phyloP scores from a whole-genome alignment of 805 yeast species.

The Alloascoidea hylecoeti region DNA sequence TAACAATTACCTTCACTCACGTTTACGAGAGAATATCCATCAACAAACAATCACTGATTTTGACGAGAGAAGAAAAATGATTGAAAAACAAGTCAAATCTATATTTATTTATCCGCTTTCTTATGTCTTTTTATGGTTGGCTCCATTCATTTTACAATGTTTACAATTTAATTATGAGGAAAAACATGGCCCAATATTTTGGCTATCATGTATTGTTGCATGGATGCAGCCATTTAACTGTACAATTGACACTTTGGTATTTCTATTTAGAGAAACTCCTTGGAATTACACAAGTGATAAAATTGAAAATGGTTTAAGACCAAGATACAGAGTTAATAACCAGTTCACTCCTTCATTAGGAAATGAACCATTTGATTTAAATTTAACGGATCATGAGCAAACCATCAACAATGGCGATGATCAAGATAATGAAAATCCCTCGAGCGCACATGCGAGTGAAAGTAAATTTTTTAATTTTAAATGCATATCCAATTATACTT shows the following conservation, averaged over 20 bases:
- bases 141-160: slow-evolving; percentile 58
- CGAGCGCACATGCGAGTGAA: no score
- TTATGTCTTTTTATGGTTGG: slow-evolving; percentile 67
- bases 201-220: slow-evolving; percentile 58
- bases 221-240: slow-evolving; percentile 75
- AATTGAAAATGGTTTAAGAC: no score
- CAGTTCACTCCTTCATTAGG: no score
- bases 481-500: no score
- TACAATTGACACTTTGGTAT: slow-evolving; percentile 62
- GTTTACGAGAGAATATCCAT: slow-evolving; percentile 22
- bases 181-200: slow-evolving; percentile 34
- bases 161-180: slow-evolving; percentile 37
- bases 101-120: slow-evolving; percentile 79
- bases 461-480: no score
- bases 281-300: slow-evolving; percentile 51
- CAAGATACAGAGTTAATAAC: no score
- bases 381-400: no score
- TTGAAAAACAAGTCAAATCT: slow-evolving; percentile 64
- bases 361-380: no score
- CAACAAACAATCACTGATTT: slow-evolving; percentile 46
- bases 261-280: slow-evolving; percentile 64
- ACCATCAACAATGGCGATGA: no score
- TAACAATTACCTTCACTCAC: no score
- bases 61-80: slow-evolving; percentile 45
- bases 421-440: no score